Conservation (phyloP, 805 yeast genomes). For the Ascoidea rubescens region DNA sequence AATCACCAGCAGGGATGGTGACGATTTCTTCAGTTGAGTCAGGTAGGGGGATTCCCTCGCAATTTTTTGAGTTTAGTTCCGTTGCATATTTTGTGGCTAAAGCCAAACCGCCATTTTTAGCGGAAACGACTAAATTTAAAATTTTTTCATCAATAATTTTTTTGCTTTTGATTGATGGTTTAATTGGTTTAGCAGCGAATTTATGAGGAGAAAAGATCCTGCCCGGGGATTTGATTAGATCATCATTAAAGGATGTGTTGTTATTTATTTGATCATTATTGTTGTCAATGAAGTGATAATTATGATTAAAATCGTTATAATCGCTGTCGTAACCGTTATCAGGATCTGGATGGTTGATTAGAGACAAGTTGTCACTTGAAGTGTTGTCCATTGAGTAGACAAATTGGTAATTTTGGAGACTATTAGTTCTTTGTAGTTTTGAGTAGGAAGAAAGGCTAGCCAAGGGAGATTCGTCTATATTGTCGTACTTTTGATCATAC, state of each 20-base stretch:
- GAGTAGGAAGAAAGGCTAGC: no score
- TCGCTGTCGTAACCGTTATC: not conserved
- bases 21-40: constrained; percentile 42
- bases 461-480: constrained; percentile 1
- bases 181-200: constrained; percentile 1
- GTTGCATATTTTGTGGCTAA: constrained; percentile 63
- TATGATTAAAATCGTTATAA: not conserved
- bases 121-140: constrained; percentile 39
- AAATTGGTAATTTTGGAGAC: no score
- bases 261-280: not conserved
- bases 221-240: constrained; percentile 2
- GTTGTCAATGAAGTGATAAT: no score
- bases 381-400: not conserved
- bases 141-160: not conserved
- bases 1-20: constrained; percentile 29
- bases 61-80: constrained; percentile 47
- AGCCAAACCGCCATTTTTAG: constrained; percentile 42
- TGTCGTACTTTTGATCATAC: constrained; percentile 1
- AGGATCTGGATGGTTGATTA: not conserved
- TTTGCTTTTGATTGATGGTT: constrained; percentile 3
- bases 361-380: not conserved
- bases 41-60: constrained; percentile 51
- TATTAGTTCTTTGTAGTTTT: no score
- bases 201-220: constrained; percentile 8
- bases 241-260: constrained; percentile 1